phyloP scores from a whole-genome alignment of 805 yeast genomes.

The Barnettozyma sp. region DNA sequence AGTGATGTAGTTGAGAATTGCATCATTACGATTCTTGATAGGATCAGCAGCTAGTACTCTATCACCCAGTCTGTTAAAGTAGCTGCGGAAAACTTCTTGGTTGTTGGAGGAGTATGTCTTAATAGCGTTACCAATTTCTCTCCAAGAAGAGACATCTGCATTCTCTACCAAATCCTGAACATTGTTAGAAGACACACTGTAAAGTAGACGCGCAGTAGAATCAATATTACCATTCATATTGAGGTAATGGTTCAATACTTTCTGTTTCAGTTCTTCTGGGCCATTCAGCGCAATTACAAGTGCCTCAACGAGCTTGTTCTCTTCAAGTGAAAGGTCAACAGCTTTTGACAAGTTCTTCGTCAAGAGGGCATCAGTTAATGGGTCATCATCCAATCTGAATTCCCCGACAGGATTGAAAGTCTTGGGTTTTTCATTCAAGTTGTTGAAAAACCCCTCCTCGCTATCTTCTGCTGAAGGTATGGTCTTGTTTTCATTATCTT shows the following conservation, averaged over 20 bases:
- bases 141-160: conserved; percentile 78
- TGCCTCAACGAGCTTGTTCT: conserved; percentile 68
- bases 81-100: conserved; percentile 41
- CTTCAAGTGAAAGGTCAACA: conserved; percentile 55
- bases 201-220: conserved; percentile 66
- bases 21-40: conserved; percentile 56
- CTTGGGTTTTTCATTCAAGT: conserved; percentile 25
- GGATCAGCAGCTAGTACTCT: conserved; percentile 48
- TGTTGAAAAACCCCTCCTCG: conserved; percentile 33
- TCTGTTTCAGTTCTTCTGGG: conserved; percentile 50
- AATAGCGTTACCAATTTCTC: conserved; percentile 65
- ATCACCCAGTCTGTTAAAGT: conserved; percentile 69
- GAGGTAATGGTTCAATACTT: conserved; percentile 70
- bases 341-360: conserved; percentile 61
- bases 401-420: conserved; percentile 44
- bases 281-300: conserved; percentile 71
- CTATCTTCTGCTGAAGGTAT: conserved; percentile 22
- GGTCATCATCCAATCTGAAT: conserved; percentile 39
- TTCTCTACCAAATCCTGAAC: conserved; percentile 68
- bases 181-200: conserved; percentile 49
- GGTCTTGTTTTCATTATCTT: conserved; percentile 28
- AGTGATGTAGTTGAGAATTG: conserved; percentile 70
- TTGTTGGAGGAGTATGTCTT: conserved; percentile 43
- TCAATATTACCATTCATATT: conserved; percentile 40
- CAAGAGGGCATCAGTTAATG: conserved; percentile 46